These are phyloP conservation scores for Hypoxylon sp. DNA, from an alignment of 2,329 filamentous ascomycete species.

Conservation along the genomic window DNA sequence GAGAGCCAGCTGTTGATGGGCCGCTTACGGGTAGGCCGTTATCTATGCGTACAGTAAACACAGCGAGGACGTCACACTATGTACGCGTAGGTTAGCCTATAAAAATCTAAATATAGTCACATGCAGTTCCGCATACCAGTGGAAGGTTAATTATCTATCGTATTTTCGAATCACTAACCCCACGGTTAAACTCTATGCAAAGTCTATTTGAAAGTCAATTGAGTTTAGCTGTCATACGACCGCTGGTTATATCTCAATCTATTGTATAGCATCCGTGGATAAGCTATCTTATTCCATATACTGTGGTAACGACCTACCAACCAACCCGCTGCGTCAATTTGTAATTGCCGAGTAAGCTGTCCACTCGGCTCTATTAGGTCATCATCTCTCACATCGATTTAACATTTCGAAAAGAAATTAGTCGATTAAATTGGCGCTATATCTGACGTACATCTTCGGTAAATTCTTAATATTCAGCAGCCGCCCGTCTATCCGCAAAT, in stretches of 20 bases:
- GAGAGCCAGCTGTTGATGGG: slow-evolving; percentile 3
- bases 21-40: slow-evolving; percentile 19
- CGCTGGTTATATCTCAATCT: background rate
- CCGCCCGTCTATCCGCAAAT: slow-evolving; percentile 32
- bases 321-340: slow-evolving; percentile 3
- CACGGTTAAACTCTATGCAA: slow-evolving; percentile 16
- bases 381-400: background rate
- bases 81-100: slow-evolving; percentile 17
- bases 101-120: slow-evolving; percentile 36
- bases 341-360: background rate
- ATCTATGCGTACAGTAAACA: slow-evolving; percentile 16
- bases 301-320: too few relatives aligned
- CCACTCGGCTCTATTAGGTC: background rate
- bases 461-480: slow-evolving; percentile 15
- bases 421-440: background rate
- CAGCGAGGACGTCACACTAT: slow-evolving; percentile 5
- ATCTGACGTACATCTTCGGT: slow-evolving; percentile 10
- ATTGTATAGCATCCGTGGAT: background rate
- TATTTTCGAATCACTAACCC: slow-evolving; percentile 22
- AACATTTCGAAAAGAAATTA: background rate
- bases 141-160: background rate
- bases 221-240: slow-evolving; percentile 9
- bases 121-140: slow-evolving; percentile 3
- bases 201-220: slow-evolving; percentile 12
- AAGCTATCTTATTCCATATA: background rate